phyloP scores from a whole-genome alignment of 352 stramenopile genomes.

The Globisporangium acanthophoron region DNA sequence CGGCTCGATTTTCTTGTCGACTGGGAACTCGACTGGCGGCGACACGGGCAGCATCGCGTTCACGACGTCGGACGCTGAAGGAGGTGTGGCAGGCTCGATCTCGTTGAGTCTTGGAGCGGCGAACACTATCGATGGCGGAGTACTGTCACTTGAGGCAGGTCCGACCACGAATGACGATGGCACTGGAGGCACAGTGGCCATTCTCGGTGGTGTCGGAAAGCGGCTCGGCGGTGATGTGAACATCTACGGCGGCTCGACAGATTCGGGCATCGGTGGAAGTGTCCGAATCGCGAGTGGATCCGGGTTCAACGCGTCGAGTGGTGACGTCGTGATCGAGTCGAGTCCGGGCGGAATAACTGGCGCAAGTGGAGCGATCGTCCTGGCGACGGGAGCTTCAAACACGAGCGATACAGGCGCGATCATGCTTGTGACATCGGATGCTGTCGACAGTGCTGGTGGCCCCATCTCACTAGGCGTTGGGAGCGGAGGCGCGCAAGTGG shows the following conservation, averaged over 20 bases:
- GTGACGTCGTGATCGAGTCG: slow-evolving; percentile 19
- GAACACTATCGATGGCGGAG: slow-evolving; percentile 17
- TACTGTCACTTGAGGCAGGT: slow-evolving; percentile 21
- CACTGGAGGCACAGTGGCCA: slow-evolving; percentile 20
- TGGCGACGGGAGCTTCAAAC: slow-evolving; percentile 21
- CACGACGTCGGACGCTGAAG: slow-evolving; percentile 18
- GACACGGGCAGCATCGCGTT: slow-evolving; percentile 28
- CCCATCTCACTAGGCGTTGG: slow-evolving; percentile 17
- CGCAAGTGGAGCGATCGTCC: slow-evolving; percentile 16
- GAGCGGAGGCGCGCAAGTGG: not conserved
- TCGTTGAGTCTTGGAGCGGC: slow-evolving; percentile 22
- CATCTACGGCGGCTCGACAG: slow-evolving; percentile 20
- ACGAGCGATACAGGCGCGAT: slow-evolving; percentile 20
- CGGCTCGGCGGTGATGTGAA: slow-evolving; percentile 18
- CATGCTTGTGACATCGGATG: slow-evolving; percentile 20
- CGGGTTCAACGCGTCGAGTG: slow-evolving; percentile 15
- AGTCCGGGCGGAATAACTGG: slow-evolving; percentile 6
- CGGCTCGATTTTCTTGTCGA: slow-evolving; percentile 24
- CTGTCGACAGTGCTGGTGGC: slow-evolving; percentile 18
- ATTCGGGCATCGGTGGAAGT: slow-evolving; percentile 8
- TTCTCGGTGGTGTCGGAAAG: slow-evolving; percentile 18
- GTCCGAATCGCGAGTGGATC: slow-evolving; percentile 25
- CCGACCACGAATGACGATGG: slow-evolving; percentile 15
- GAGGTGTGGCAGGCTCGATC: slow-evolving; percentile 26
- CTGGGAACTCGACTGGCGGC: slow-evolving; percentile 20